Conservation (phyloP, 768 basidiomycete species). For the Piloderma croceum region DNA sequence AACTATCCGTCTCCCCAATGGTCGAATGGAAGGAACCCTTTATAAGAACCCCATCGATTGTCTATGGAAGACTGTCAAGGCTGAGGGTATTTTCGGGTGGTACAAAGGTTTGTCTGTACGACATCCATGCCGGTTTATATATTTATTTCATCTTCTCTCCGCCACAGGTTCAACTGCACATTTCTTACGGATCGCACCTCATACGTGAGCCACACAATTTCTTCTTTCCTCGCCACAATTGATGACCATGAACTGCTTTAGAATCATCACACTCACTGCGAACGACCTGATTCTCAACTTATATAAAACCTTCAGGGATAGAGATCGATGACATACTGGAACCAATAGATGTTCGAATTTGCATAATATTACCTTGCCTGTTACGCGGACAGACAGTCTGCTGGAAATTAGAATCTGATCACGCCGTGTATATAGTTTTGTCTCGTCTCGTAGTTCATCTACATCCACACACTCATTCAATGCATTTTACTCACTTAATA, state of each 20-base stretch:
- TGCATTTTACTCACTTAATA: too few species aligned
- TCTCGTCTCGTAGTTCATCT: too few species aligned
- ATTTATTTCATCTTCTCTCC: not conserved
- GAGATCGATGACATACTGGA: too few species aligned
- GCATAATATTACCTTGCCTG: too few species aligned
- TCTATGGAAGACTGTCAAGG: conserved; percentile 89
- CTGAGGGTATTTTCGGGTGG: conserved; percentile 89
- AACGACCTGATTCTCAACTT: conserved; percentile 73
- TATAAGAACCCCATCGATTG: conserved; percentile 95
- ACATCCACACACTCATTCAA: too few species aligned
- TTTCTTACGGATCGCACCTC: conserved; percentile 87
- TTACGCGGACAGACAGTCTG: too few species aligned
- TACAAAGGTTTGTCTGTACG: conserved; percentile 68
- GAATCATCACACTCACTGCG: conserved; percentile 85
- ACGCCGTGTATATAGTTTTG: too few species aligned
- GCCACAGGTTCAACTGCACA: conserved; percentile 93
- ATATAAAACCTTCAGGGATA: conserved; percentile 42
- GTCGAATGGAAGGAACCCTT: conserved; percentile 64
- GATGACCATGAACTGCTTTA: conserved; percentile 23
- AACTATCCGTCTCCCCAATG: conserved; percentile 63
- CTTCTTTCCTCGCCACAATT: not conserved
- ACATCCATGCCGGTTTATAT: not conserved
- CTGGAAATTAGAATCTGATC: too few species aligned
- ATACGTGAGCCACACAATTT: conserved; percentile 55
- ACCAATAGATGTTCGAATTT: too few species aligned